Conservation (phyloP, 106 monocot species). For the Posidonia australis region DNA sequence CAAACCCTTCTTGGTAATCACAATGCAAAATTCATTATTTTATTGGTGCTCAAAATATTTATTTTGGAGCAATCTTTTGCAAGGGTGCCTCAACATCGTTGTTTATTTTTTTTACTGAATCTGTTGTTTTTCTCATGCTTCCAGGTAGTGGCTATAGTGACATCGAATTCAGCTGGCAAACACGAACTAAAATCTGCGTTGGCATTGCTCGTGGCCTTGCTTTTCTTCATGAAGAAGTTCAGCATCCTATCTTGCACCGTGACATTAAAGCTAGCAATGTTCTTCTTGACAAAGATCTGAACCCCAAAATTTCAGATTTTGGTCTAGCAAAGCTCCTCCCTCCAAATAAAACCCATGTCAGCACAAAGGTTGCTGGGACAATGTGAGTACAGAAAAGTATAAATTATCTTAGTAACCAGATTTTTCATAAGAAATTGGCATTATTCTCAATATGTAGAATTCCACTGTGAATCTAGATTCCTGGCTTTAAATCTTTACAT, state of each 20-base stretch:
- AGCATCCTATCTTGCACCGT: conserved; percentile 17
- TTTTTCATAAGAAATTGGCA: too few species aligned
- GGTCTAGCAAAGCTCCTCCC: conserved; percentile 25
- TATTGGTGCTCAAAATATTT: too few species aligned
- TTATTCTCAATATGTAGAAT: too few species aligned
- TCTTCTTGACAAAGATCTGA: conserved; percentile 27
- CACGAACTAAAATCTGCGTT: conserved; percentile 16
- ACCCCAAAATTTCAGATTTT: conserved; percentile 28
- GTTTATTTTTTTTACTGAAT: not conserved
- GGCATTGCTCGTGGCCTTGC: conserved; percentile 27
- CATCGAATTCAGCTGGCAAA: conserved; percentile 16
- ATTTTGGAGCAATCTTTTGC: too few species aligned
- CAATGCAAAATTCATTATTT: too few species aligned
- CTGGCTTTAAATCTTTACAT: too few species aligned
- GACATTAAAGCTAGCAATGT: conserved; percentile 32
- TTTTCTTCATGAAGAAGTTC: conserved; percentile 22
- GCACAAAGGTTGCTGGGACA: conserved; percentile 30
- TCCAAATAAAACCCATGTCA: conserved; percentile 15
- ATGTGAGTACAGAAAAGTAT: conserved; percentile 3
- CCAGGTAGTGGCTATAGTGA: conserved; percentile 9
- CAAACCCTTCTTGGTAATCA: conserved; percentile 6
- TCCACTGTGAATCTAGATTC: too few species aligned
- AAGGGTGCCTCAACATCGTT: too few species aligned
- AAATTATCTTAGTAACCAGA: too few species aligned
- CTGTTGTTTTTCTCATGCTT: not conserved